phyloP scores from a whole-genome alignment of 2,329 filamentous ascomycete species.

The Sclerotinia trifoliorum region DNA sequence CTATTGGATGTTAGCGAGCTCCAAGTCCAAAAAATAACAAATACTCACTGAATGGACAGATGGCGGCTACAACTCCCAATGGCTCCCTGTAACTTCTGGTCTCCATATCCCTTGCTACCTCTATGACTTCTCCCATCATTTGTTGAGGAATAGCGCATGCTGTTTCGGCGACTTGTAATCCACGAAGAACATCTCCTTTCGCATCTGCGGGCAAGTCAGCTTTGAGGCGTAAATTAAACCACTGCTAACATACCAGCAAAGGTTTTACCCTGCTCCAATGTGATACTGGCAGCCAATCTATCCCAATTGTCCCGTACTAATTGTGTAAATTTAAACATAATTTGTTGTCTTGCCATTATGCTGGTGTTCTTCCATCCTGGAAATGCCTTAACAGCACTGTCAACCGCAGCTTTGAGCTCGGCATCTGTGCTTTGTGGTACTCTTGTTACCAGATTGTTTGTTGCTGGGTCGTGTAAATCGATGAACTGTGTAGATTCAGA shows the following conservation, averaged over 20 bases:
- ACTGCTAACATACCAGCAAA: conserved; percentile 52
- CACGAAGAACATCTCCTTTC: conserved; percentile 76
- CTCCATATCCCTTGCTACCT: conserved; percentile 89
- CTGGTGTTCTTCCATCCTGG: conserved; percentile 70
- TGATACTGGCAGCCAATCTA: conserved; percentile 78
- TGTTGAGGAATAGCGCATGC: conserved; percentile 78
- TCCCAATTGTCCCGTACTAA: conserved; percentile 85
- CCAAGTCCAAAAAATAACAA: not conserved
- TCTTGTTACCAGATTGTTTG: conserved; percentile 80
- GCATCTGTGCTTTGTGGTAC: conserved; percentile 78
- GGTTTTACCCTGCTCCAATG: conserved; percentile 85
- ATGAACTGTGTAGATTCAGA: conserved; percentile 72
- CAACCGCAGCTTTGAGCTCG: conserved; percentile 73
- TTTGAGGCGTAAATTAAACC: not conserved
- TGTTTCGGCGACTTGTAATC: conserved; percentile 81
- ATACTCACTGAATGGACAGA: conserved; percentile 78
- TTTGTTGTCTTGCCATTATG: conserved; percentile 72
- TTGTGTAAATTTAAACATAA: conserved; percentile 83
- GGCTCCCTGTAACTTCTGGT: conserved; percentile 80
- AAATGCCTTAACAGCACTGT: conserved; percentile 74
- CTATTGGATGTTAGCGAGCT: conserved; percentile 43
- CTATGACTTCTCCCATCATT: conserved; percentile 78
- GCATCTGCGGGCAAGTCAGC: conserved; percentile 52
- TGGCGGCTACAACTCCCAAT: conserved; percentile 76
- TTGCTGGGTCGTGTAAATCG: conserved; percentile 78